A percentile compares a stretch with the other conserved stretches of the same genome.
Evolutionary conservation across 495 filamentous ascomycete genomes (phyloP).

Genomic region (Penicillium flavigenum): DNA sequence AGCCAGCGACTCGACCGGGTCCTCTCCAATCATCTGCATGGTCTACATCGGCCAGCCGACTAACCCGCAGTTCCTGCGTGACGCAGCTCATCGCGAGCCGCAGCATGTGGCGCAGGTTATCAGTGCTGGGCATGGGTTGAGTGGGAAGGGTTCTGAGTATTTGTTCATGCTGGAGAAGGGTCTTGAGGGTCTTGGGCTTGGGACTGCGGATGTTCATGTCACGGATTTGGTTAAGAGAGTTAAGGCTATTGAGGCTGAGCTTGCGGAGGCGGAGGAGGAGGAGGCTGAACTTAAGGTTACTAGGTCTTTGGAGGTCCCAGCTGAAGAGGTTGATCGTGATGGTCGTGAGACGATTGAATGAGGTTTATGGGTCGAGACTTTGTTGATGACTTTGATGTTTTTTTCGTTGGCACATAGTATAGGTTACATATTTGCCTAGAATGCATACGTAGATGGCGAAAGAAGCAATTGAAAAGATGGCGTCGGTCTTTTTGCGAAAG

Average conservation of each 20-base stretch:
- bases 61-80: slow-evolving; percentile 84
- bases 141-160: slow-evolving; percentile 91
- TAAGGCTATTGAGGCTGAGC: slow-evolving; percentile 38
- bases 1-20: neutral
- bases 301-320: slow-evolving; percentile 28
- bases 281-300: slow-evolving; percentile 41
- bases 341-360: slow-evolving; percentile 21
- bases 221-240: slow-evolving; percentile 50
- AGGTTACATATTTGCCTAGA: neutral
- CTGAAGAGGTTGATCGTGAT: slow-evolving; percentile 28
- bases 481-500: neutral
- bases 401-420: neutral
- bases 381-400: neutral
- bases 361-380: neutral
- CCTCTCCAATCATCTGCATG: slow-evolving; percentile 54
- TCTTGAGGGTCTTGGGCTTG: slow-evolving; percentile 69
- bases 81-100: slow-evolving; percentile 68
- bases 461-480: neutral
- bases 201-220: slow-evolving; percentile 84
- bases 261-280: slow-evolving; percentile 33
- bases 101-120: slow-evolving; percentile 84
- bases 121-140: slow-evolving; percentile 70
- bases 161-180: slow-evolving; percentile 77
- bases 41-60: slow-evolving; percentile 94
- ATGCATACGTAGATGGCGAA: neutral